phyloP scores from a whole-genome alignment of 2,329 filamentous ascomycete genomes.

The Xylariaceae sp. region DNA sequence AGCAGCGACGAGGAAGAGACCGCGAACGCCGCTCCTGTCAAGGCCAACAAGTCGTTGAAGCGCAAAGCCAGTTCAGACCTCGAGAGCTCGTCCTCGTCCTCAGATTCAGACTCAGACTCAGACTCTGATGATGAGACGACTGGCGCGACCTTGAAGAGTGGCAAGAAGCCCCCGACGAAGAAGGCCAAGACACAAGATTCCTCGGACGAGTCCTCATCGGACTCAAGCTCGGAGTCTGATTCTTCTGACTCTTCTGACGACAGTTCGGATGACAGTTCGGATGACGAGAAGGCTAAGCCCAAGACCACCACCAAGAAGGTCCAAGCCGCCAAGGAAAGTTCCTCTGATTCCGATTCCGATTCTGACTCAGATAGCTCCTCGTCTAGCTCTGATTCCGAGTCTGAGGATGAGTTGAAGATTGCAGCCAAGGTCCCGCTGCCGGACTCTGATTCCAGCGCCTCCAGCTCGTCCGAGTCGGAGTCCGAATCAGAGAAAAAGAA shows the following conservation, averaged over 20 bases:
- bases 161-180: conserved; percentile 41
- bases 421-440: conserved; percentile 39
- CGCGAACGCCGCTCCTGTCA: conserved; percentile 25
- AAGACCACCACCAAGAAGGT: conserved; percentile 14
- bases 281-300: conserved; percentile 24
- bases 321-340: conserved; percentile 32
- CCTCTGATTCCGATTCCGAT: conserved; percentile 28
- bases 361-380: conserved; percentile 33
- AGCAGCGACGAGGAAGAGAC: conserved; percentile 30
- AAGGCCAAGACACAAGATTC: conserved; percentile 39
- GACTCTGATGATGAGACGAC: conserved; percentile 35
- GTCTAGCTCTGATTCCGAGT: conserved; percentile 29
- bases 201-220: conserved; percentile 34
- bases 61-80: conserved; percentile 45
- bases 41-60: conserved; percentile 43
- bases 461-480: conserved; percentile 30
- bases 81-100: conserved; percentile 35
- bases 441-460: conserved; percentile 38
- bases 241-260: conserved; percentile 27
- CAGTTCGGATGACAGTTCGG: conserved; percentile 27
- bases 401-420: conserved; percentile 28
- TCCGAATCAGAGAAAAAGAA: conserved; percentile 37
- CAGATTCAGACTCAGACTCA: conserved; percentile 31
- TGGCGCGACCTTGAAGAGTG: conserved; percentile 36
- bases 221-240: conserved; percentile 30